Percentiles rank a stretch among this genome's conserved stretches.
Conservation (phyloP, 352 stramenopile species). For the Phytophthora sojae region DNA sequence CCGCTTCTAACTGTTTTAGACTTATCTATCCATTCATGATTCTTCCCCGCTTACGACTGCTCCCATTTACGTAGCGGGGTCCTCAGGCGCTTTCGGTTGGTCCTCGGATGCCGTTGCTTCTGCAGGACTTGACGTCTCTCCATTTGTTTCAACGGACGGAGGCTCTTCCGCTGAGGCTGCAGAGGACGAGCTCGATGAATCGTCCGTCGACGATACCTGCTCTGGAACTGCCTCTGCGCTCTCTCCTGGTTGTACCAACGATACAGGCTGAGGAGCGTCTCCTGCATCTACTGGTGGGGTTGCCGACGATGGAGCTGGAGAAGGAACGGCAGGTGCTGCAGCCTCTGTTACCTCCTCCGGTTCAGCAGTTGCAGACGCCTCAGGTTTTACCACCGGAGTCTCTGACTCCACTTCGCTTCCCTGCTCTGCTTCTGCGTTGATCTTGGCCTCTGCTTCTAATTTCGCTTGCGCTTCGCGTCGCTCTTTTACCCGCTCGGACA, state of each 20-base stretch:
- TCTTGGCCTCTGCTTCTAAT: constrained; percentile 16
- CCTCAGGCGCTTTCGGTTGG: constrained; percentile 17
- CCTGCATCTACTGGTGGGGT: constrained; percentile 32
- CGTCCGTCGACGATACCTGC: not conserved
- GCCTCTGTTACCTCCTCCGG: constrained; percentile 14
- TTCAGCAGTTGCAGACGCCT: constrained; percentile 3
- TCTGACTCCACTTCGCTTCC: constrained; percentile 14
- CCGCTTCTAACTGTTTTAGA: constrained; percentile 39
- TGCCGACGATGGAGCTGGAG: constrained; percentile 8
- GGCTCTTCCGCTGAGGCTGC: constrained; percentile 13
- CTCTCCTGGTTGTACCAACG: constrained; percentile 24
- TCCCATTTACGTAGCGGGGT: constrained; percentile 31
- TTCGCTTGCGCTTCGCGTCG: constrained; percentile 17
- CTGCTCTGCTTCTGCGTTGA: constrained; percentile 15
- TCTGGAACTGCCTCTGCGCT: constrained; percentile 3
- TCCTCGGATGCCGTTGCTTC: constrained; percentile 14
- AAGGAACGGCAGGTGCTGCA: constrained; percentile 1
- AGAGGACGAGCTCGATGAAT: constrained; percentile 15
- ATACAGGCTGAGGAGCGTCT: constrained; percentile 15
- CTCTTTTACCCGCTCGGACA: constrained; percentile 32
- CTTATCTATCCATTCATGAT: constrained; percentile 40
- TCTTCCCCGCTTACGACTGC: constrained; percentile 7
- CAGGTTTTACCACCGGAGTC: constrained; percentile 3
- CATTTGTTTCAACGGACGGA: constrained; percentile 17
- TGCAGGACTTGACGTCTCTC: constrained; percentile 21